Evolutionary conservation across 441 rosid genomes (phyloP).

Genomic region (Gossypium aridum): DNA sequence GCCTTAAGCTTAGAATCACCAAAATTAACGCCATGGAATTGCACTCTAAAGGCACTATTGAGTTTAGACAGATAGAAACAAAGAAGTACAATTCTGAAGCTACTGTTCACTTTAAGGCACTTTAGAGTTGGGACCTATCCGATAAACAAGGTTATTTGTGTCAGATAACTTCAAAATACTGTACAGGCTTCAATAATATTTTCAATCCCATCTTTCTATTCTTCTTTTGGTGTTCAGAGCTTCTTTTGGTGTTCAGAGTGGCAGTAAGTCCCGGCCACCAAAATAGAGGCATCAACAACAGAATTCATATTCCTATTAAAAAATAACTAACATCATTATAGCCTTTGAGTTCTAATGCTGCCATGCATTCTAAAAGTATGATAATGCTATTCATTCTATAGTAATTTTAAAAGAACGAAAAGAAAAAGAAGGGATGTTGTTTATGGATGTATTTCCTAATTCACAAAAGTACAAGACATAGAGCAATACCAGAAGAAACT

Average conservation of each 20-base stretch:
- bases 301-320: not conserved
- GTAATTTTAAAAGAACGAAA: not conserved
- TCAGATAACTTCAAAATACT: not conserved
- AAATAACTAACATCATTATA: not conserved
- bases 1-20: not conserved
- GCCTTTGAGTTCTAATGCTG: not conserved
- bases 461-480: slow-evolving; percentile 16
- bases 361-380: not conserved
- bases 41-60: not conserved
- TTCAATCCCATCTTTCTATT: not conserved
- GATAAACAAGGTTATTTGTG: not conserved
- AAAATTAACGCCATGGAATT: not conserved
- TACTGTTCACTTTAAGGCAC: not conserved
- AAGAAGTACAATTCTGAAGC: not conserved
- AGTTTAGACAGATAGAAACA: not conserved
- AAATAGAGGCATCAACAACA: not conserved
- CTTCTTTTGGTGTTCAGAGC: not conserved
- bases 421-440: not conserved
- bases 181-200: not conserved
- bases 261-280: not conserved
- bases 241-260: not conserved
- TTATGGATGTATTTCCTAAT: slow-evolving; percentile 4
- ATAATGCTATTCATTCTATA: not conserved
- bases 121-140: not conserved
- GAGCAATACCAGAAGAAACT: slow-evolving; percentile 71